A percentile compares a stretch with the other conserved stretches of the same genome.
These are phyloP conservation scores for Lathyrus oleraceus DNA, from an alignment of 306 rosid genomes.

Conservation along the genomic window DNA sequence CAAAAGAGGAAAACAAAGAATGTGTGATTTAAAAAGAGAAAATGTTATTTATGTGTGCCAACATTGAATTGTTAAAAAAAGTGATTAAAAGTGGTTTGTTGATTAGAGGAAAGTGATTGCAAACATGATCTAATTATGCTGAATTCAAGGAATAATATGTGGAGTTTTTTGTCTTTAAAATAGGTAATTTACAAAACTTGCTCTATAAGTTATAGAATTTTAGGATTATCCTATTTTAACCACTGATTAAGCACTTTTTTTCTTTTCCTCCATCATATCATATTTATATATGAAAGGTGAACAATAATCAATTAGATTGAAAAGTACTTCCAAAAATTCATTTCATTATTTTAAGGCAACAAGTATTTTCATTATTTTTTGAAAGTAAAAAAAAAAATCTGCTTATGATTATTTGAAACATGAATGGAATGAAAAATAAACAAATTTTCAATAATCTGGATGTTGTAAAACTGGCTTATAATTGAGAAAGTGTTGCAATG, in stretches of 20 bases:
- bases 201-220: constrained; percentile 38
- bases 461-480: not conserved
- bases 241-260: constrained; percentile 44
- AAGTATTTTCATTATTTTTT: not conserved
- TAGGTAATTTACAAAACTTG: constrained; percentile 38
- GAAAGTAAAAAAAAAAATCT: not conserved
- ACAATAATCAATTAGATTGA: constrained; percentile 27
- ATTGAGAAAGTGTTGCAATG: constrained; percentile 10
- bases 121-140: constrained; percentile 39
- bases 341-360: not conserved
- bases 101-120: constrained; percentile 47
- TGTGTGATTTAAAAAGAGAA: constrained; percentile 7
- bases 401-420: not conserved
- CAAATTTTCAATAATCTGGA: not conserved
- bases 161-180: constrained; percentile 32
- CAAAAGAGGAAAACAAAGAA: constrained; percentile 34
- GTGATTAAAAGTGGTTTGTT: constrained; percentile 40
- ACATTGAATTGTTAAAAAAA: no score
- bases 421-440: not conserved
- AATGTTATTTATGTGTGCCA: no score
- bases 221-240: constrained; percentile 44
- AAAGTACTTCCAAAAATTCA: not conserved
- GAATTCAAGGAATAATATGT: constrained; percentile 43
- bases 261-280: constrained; percentile 23
- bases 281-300: constrained; percentile 15